phyloP scores from a whole-genome alignment of 768 basidiomycete species.

The Ephemerocybe angulata region DNA sequence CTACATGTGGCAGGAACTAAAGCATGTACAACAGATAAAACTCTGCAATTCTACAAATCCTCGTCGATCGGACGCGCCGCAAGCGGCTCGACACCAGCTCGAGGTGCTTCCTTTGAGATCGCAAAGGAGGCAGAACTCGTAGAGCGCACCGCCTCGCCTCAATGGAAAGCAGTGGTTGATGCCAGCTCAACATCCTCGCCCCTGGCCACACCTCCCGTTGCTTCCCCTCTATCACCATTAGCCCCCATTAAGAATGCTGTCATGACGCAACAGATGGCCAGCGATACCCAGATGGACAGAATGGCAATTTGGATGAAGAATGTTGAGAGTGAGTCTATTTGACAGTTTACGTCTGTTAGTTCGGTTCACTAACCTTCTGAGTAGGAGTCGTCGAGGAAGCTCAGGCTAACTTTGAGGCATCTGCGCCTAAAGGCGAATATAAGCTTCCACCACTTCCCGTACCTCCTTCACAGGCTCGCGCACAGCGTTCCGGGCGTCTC shows the following conservation, averaged over 20 bases:
- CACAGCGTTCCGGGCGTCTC: conserved; percentile 47
- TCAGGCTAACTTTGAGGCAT: conserved; percentile 66
- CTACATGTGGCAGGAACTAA: neutral
- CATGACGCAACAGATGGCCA: conserved; percentile 49
- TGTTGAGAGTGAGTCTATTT: conserved; percentile 65
- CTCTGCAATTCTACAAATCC: conserved; percentile 63
- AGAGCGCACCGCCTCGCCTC: neutral
- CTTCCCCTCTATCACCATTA: conserved; percentile 46
- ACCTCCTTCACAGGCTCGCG: conserved; percentile 47
- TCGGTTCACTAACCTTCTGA: too few relatives aligned
- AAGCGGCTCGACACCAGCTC: conserved; percentile 40
- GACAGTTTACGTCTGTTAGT: conserved; percentile 9
- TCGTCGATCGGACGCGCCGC: conserved; percentile 46
- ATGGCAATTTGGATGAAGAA: conserved; percentile 82
- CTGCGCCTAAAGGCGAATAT: conserved; percentile 37
- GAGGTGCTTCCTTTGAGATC: conserved; percentile 38
- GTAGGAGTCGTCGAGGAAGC: conserved; percentile 81
- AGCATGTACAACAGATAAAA: conserved; percentile 50
- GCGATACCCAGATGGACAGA: conserved; percentile 56
- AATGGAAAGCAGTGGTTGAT: too few relatives aligned
- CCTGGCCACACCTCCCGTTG: neutral
- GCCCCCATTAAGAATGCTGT: conserved; percentile 52
- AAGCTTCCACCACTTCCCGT: conserved; percentile 63
- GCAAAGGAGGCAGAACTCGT: conserved; percentile 3
- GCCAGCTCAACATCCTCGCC: neutral